Conservation (phyloP, 2,329 filamentous ascomycete species). For the Didymellaceae sp. region DNA sequence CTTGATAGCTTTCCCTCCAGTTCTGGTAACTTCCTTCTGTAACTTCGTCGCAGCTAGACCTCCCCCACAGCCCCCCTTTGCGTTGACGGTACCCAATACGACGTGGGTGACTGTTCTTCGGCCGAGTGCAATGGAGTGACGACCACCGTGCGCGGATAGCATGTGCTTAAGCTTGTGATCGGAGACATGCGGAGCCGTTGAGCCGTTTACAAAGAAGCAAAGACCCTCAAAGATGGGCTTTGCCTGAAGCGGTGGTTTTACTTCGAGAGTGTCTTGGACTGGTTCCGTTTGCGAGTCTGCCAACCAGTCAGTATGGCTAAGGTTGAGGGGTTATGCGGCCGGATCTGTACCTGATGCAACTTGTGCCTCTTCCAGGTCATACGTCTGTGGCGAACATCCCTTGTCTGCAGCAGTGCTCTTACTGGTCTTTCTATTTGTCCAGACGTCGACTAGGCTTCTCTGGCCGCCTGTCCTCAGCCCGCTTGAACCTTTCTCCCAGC, state of each 20-base stretch:
- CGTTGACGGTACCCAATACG: slow-evolving; percentile 65
- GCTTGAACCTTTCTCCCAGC: slow-evolving; percentile 57
- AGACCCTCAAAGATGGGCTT: slow-evolving; percentile 71
- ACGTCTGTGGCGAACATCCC: slow-evolving; percentile 1
- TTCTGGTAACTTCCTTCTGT: slow-evolving; percentile 75
- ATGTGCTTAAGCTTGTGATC: slow-evolving; percentile 86
- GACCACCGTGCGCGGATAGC: slow-evolving; percentile 75
- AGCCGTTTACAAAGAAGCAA: slow-evolving; percentile 86
- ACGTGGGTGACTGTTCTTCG: slow-evolving; percentile 83
- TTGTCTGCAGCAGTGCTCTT: slow-evolving; percentile 17
- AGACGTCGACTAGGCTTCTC: slow-evolving; percentile 39
- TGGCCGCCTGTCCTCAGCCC: slow-evolving; percentile 57
- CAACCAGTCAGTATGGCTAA: background rate
- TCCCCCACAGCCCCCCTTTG: slow-evolving; percentile 66
- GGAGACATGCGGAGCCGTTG: slow-evolving; percentile 78
- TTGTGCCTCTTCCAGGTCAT: slow-evolving; percentile 1
- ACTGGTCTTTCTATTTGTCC: slow-evolving; percentile 30
- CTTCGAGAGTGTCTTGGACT: background rate
- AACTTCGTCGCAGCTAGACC: slow-evolving; percentile 79
- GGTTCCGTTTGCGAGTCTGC: background rate
- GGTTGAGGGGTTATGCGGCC: background rate
- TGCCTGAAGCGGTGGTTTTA: slow-evolving; percentile 15
- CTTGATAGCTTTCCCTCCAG: slow-evolving; percentile 73
- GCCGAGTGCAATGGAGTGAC: slow-evolving; percentile 72
- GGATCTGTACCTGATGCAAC: no score